phyloP scores from a whole-genome alignment of 768 basidiomycete species.

The Russula brevipes region DNA sequence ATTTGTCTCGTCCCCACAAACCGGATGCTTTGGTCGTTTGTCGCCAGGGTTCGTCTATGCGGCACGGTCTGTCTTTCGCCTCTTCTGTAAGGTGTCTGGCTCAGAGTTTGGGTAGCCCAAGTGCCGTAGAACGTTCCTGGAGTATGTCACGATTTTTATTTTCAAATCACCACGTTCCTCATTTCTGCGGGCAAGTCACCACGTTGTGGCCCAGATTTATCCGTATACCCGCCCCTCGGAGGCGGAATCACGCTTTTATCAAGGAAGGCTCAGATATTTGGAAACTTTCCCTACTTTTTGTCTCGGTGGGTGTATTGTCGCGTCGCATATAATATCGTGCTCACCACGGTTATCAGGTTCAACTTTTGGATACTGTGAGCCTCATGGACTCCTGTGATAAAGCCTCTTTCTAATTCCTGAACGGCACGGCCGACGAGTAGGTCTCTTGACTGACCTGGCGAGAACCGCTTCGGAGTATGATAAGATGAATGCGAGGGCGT shows the following conservation, averaged over 20 bases:
- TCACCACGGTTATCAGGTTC: neutral
- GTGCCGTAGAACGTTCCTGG: slow-evolving; percentile 3
- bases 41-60: slow-evolving; percentile 16
- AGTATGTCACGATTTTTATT: slow-evolving; percentile 4
- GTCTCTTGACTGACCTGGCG: slow-evolving; percentile 3
- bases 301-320: neutral
- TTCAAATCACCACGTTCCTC: neutral
- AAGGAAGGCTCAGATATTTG: slow-evolving; percentile 1
- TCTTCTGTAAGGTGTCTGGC: neutral
- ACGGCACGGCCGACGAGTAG: neutral
- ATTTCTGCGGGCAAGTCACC: neutral
- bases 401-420: neutral
- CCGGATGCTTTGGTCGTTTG: slow-evolving; percentile 24
- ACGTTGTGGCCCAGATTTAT: neutral
- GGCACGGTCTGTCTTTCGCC: slow-evolving; percentile 3
- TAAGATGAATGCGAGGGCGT: neutral
- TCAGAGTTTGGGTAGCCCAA: slow-evolving; percentile 4
- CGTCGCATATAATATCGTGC: neutral
- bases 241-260: neutral
- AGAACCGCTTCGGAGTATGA: neutral
- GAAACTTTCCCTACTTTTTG: neutral
- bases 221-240: too few relatives aligned
- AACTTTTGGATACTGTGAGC: neutral
- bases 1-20: slow-evolving; percentile 36
- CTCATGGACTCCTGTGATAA: neutral